Evolutionary conservation across 768 basidiomycete species (phyloP).

Genomic region (Sutorius australiensis): DNA sequence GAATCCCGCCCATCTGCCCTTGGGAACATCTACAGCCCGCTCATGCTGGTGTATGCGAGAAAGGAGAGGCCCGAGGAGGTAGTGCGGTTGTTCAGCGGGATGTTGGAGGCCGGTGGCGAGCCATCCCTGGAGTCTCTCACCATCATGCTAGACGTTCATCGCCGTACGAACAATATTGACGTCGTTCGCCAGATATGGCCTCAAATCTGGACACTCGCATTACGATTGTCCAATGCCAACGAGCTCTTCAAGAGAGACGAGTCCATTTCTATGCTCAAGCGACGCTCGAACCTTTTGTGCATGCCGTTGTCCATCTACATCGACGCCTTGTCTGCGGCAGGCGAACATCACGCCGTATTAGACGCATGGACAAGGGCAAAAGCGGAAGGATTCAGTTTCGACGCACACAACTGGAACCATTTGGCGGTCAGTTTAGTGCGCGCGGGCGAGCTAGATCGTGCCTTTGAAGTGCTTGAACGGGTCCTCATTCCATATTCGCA

Average conservation of each 20-base stretch:
- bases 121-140: slow-evolving; percentile 60
- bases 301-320: slow-evolving; percentile 80
- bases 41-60: slow-evolving; percentile 51
- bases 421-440: slow-evolving; percentile 71
- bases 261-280: slow-evolving; percentile 16
- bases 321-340: slow-evolving; percentile 63
- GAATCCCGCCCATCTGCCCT: slow-evolving; percentile 42
- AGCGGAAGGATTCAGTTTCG: slow-evolving; percentile 66
- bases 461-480: slow-evolving; percentile 77
- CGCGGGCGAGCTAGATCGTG: slow-evolving; percentile 77
- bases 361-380: slow-evolving; percentile 64
- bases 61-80: slow-evolving; percentile 47
- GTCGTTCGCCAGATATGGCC: slow-evolving; percentile 65
- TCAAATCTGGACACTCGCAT: slow-evolving; percentile 57
- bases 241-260: slow-evolving; percentile 30
- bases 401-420: slow-evolving; percentile 91
- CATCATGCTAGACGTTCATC: slow-evolving; percentile 69
- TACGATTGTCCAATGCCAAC: slow-evolving; percentile 36
- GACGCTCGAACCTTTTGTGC: slow-evolving; percentile 58
- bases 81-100: slow-evolving; percentile 52
- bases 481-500: slow-evolving; percentile 63
- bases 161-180: slow-evolving; percentile 51
- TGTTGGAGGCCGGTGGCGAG: slow-evolving; percentile 50
- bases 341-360: slow-evolving; percentile 58
- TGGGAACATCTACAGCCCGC: slow-evolving; percentile 56